Conservation (phyloP, 2,329 filamentous ascomycete genomes). For the Fusarium sp. region DNA sequence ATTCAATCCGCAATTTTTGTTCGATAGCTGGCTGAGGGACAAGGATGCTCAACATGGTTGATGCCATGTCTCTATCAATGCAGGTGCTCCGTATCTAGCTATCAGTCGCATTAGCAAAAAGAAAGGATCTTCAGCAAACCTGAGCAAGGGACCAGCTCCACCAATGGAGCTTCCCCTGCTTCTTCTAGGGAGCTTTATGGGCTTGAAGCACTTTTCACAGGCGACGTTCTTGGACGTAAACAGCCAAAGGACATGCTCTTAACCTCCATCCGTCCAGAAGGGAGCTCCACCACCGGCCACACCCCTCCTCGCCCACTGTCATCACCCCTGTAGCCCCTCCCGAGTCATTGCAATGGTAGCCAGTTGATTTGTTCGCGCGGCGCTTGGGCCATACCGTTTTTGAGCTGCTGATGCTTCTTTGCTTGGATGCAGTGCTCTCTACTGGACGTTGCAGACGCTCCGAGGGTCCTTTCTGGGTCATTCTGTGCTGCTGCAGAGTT, state of each 20-base stretch:
- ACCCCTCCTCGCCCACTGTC: slow-evolving; percentile 39
- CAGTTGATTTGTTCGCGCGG: slow-evolving; percentile 49
- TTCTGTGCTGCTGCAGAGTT: slow-evolving; percentile 17
- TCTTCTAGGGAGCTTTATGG: slow-evolving; percentile 44
- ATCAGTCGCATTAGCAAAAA: slow-evolving; percentile 30
- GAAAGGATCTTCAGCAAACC: slow-evolving; percentile 44
- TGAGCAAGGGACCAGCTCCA: slow-evolving; percentile 46
- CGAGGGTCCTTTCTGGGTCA: slow-evolving; percentile 1
- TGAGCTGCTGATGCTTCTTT: slow-evolving; percentile 45
- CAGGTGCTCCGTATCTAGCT: not conserved
- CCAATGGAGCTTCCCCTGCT: slow-evolving; percentile 49
- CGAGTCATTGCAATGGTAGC: slow-evolving; percentile 52
- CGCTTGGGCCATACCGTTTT: slow-evolving; percentile 46
- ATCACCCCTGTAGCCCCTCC: slow-evolving; percentile 47
- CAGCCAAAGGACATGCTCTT: slow-evolving; percentile 29
- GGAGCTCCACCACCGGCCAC: slow-evolving; percentile 41
- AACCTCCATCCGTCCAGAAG: slow-evolving; percentile 42
- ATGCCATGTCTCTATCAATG: not conserved
- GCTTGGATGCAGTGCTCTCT: slow-evolving; percentile 32
- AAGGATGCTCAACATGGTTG: not conserved
- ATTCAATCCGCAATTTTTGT: not conserved
- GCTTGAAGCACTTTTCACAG: slow-evolving; percentile 44
- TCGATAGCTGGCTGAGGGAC: not conserved
- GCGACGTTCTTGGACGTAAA: slow-evolving; percentile 27
- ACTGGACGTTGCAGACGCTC: slow-evolving; percentile 26